Base-by-base conservation (phyloP, 441 rosid genomes). In the Capsella rubella region DNA sequence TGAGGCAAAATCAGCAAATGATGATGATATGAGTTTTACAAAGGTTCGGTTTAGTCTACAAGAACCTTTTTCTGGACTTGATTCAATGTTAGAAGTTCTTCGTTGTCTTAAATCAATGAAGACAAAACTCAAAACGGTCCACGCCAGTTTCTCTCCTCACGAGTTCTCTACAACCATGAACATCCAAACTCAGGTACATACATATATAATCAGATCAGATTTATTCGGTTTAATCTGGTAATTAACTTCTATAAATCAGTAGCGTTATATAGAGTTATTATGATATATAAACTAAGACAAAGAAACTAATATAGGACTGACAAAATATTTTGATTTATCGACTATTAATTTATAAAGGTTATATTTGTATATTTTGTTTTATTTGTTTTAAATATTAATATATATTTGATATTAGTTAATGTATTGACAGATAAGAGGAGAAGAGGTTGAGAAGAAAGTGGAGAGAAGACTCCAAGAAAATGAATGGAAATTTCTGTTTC, bases 51-150 rank as follows among this genome's bases (percentile, higher is more conserved):
- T 87, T 16, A 66, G 43, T 61, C 59, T 84, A 13, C 54, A 11
- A 32, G 82, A 84, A 47, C 87, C 96, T 2, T 49, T 72, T 6
- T 84, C 86, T 46, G 87, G 86, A 57, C 7, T 81, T 6, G 89
- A 84, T 77, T 84, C 87, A 5, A 82, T 88, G 78, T 1, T 84
- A 49, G 87, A 84, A 62, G 75, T 78, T 69, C 87, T 90, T 14
- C 76, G 67, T 27, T 77, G 76, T 62, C 69, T 88, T 72, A 82
- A 82, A 51, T 53, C 66, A 55, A 39, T 67, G 81, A 87, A 75
- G 13, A 69, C 84, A 31, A 73, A 76, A 32, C 56, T 69, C 56
- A 72, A 5, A n/a, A 71, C 77, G 0, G 78, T 85, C 31, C 71
- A 75, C 13, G 83, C 87, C 14, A 55, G 57, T 39, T 71, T 87